Conservation (phyloP, 2,329 filamentous ascomycete genomes). For the Xylaria sp. region DNA sequence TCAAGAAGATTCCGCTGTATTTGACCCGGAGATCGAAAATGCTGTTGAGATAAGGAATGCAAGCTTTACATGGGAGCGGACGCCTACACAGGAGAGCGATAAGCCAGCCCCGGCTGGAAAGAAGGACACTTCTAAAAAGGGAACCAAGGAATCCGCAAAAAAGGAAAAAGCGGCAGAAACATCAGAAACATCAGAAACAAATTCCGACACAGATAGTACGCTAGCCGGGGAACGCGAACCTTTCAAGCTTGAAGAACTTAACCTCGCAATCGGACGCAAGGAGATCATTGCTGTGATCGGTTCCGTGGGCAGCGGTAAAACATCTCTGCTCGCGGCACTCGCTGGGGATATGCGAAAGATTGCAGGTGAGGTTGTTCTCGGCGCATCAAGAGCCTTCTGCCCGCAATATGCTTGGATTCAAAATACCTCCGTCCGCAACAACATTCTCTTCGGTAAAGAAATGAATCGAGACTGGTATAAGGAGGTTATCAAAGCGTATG, state of each 20-base stretch:
- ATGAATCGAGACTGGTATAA: slow-evolving; percentile 83
- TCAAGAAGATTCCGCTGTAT: slow-evolving; percentile 74
- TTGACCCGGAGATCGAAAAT: slow-evolving; percentile 67
- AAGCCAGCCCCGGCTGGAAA: slow-evolving; percentile 62
- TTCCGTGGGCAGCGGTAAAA: slow-evolving; percentile 90
- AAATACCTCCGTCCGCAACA: slow-evolving; percentile 86
- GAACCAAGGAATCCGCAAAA: slow-evolving; percentile 45
- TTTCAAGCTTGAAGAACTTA: slow-evolving; percentile 77
- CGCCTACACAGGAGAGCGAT: slow-evolving; percentile 65
- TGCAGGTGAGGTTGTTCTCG: slow-evolving; percentile 76
- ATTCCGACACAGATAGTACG: slow-evolving; percentile 66
- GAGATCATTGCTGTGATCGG: slow-evolving; percentile 89
- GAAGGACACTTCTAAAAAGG: slow-evolving; percentile 57
- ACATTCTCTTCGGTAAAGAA: slow-evolving; percentile 89
- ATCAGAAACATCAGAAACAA: slow-evolving; percentile 56
- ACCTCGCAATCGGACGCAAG: slow-evolving; percentile 75
- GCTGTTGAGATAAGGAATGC: slow-evolving; percentile 79
- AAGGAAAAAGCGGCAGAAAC: slow-evolving; percentile 48
- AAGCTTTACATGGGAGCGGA: slow-evolving; percentile 88
- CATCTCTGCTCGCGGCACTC: slow-evolving; percentile 85
- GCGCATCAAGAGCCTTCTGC: slow-evolving; percentile 87
- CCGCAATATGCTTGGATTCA: slow-evolving; percentile 99
- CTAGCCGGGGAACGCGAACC: slow-evolving; percentile 70
- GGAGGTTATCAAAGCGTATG: slow-evolving; percentile 79
- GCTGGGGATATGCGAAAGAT: slow-evolving; percentile 95